Conservation (phyloP, 495 filamentous ascomycete species). For the Aspergillus kassunensis region DNA sequence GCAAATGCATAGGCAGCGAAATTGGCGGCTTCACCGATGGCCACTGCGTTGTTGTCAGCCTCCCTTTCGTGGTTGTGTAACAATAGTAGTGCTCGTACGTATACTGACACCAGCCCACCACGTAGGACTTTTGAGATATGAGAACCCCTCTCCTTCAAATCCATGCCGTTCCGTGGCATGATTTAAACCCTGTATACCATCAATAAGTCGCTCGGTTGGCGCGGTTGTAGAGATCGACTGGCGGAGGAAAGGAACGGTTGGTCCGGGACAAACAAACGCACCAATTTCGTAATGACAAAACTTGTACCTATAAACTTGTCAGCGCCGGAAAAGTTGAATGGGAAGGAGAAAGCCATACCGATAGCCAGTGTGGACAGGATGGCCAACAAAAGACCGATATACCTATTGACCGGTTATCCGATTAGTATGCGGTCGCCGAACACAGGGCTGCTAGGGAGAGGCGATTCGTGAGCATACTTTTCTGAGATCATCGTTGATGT, state of each 20-base stretch:
- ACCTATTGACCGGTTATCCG: constrained; percentile 52
- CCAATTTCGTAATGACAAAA: constrained; percentile 93
- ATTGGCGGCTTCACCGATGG: constrained; percentile 85
- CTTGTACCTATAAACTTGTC: constrained; percentile 61
- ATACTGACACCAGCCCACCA: constrained; percentile 95
- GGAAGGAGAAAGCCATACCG: constrained; percentile 51
- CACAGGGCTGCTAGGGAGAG: neutral
- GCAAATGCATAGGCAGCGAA: constrained; percentile 98
- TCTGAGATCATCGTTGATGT: constrained; percentile 70
- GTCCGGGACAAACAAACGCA: constrained; percentile 35
- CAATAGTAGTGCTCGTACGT: constrained; percentile 49
- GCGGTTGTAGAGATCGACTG: neutral
- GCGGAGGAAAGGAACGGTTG: constrained; percentile 8
- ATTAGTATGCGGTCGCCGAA: constrained; percentile 31
- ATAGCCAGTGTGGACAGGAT: constrained; percentile 91
- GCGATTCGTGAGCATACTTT: constrained; percentile 60
- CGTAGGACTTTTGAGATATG: constrained; percentile 84
- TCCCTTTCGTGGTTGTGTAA: neutral
- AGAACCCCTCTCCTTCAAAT: constrained; percentile 94
- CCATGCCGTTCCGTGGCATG: constrained; percentile 86
- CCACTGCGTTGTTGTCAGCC: constrained; percentile 48
- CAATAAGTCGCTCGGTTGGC: constrained; percentile 16
- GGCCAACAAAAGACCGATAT: constrained; percentile 84
- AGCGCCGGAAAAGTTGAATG: constrained; percentile 2
- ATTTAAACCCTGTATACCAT: constrained; percentile 66